Evolutionary conservation across 352 stramenopile species (phyloP).

Genomic region (Globisporangium cylindrosporum): DNA sequence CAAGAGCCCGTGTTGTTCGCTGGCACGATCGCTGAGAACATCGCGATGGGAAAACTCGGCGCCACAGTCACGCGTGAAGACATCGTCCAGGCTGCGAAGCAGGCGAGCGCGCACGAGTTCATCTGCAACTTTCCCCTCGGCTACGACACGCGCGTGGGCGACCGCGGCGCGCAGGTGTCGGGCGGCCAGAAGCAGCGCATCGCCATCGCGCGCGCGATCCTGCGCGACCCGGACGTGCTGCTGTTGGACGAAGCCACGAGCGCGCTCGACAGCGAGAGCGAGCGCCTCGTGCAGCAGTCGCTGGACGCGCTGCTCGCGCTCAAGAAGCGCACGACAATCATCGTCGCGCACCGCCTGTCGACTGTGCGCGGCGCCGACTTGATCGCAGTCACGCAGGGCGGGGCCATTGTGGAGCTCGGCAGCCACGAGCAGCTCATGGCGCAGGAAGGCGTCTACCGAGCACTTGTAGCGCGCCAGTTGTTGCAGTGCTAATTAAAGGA

Average conservation of each 20-base stretch:
- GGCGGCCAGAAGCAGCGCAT: constrained; percentile 96
- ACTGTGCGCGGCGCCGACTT: neutral
- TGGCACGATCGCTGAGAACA: constrained; percentile 21
- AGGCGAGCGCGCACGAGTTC: constrained; percentile 28
- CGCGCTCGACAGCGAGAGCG: constrained; percentile 17
- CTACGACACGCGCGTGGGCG: constrained; percentile 89
- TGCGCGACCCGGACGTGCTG: constrained; percentile 86
- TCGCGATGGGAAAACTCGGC: constrained; percentile 36
- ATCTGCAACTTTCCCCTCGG: constrained; percentile 83
- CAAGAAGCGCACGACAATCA: constrained; percentile 91
- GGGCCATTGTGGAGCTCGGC: neutral
- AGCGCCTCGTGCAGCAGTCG: constrained; percentile 72
- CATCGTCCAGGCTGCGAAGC: constrained; percentile 33
- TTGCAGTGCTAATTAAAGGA: neutral
- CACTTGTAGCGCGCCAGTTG: neutral
- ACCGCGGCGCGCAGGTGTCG: constrained; percentile 88
- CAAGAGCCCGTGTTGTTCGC: constrained; percentile 63
- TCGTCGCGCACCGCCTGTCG: neutral
- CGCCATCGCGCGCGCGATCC: constrained; percentile 77
- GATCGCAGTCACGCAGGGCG: neutral
- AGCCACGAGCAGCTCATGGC: neutral
- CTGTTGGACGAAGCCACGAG: constrained; percentile 34
- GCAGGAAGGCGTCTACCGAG: neutral
- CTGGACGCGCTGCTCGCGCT: constrained; percentile 33
- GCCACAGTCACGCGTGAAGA: constrained; percentile 17